Conservation (phyloP, 768 basidiomycete genomes). For the Rhodotorula paludigena region DNA sequence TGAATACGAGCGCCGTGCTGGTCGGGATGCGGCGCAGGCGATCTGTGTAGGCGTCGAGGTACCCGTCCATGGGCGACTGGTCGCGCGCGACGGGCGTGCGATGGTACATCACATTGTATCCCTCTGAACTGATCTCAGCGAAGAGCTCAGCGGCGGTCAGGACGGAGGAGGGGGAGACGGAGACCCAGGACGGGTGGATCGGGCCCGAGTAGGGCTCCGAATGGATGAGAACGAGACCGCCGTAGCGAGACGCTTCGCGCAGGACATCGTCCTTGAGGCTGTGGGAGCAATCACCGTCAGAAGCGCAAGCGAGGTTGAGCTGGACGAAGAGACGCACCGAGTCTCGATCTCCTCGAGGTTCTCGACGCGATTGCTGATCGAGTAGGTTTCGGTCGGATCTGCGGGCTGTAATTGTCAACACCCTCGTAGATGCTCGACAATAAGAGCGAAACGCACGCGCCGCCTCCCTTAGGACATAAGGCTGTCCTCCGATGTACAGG, state of each 20-base stretch:
- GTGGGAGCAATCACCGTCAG: conserved; percentile 37
- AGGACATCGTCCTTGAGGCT: conserved; percentile 87
- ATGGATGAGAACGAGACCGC: conserved; percentile 85
- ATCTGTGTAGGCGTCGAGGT: conserved; percentile 84
- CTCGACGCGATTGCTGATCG: conserved; percentile 84
- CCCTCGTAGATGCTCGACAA: neutral
- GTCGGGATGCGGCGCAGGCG: conserved; percentile 73
- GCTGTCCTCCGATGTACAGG: conserved; percentile 81
- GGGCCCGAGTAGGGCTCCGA: conserved; percentile 54
- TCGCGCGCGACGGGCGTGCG: conserved; percentile 94
- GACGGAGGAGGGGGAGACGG: conserved; percentile 86
- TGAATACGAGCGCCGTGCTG: conserved; percentile 78
- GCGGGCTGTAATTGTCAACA: conserved; percentile 42
- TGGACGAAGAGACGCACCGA: conserved; percentile 8
- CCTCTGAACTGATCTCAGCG: conserved; percentile 21
- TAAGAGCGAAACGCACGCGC: conserved; percentile 32
- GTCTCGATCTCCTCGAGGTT: conserved; percentile 87
- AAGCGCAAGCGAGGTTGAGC: neutral
- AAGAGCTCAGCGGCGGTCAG: conserved; percentile 78
- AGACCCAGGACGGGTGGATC: conserved; percentile 88
- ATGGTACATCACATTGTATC: conserved; percentile 58
- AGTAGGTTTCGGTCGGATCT: conserved; percentile 70
- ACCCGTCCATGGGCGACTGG: conserved; percentile 91
- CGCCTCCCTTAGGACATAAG: conserved; percentile 85
- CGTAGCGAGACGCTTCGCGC: conserved; percentile 74